Conservation (phyloP, 2,329 filamentous ascomycete genomes). For the Nannizzia gypsea region DNA sequence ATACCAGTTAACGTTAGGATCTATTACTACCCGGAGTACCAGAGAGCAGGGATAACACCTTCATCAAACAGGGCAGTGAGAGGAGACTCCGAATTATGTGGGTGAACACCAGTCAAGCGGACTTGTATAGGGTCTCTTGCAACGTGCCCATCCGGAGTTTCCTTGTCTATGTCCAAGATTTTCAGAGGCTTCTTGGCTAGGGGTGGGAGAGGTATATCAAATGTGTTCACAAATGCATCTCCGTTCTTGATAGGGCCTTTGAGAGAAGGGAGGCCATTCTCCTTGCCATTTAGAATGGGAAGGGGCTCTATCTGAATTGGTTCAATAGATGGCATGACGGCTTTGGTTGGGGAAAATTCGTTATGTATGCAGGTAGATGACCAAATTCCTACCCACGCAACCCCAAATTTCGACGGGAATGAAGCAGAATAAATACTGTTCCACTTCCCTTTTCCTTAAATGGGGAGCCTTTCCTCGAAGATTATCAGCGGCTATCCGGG, state of each 20-base stretch:
- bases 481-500: background rate
- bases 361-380: background rate
- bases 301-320: background rate
- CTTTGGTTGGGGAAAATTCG: background rate
- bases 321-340: background rate
- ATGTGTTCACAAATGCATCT: background rate
- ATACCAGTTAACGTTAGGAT: conserved; percentile 6
- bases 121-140: conserved; percentile 70
- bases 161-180: conserved; percentile 62
- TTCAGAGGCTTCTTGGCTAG: conserved; percentile 44
- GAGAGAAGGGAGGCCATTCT: background rate
- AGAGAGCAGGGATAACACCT: conserved; percentile 18
- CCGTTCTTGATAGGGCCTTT: background rate
- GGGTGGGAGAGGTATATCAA: conserved; percentile 51
- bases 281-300: background rate
- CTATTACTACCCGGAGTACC: background rate
- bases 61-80: conserved; percentile 64
- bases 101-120: conserved; percentile 74
- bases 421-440: background rate
- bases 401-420: background rate
- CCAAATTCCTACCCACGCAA: background rate
- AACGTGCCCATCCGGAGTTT: conserved; percentile 75
- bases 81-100: conserved; percentile 82
- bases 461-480: no score
- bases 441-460: background rate